Base-by-base conservation (phyloP, 2,329 filamentous ascomycete species). In the Penicillium sp. region DNA sequence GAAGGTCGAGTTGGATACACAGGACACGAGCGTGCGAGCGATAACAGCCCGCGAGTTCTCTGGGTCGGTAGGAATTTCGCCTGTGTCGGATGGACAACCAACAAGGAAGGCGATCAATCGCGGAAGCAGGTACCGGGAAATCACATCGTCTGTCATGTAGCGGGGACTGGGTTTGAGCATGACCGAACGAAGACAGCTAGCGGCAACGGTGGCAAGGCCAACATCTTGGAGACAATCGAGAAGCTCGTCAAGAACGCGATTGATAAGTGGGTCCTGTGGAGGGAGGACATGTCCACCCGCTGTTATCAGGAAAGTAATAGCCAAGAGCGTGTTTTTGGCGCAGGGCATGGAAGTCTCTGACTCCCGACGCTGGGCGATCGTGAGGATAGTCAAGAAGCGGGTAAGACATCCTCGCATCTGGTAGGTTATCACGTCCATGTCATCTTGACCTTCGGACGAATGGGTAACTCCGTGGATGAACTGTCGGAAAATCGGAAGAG, bases 311-410 rank as follows among this genome's bases (percentile, higher is more conserved):
- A 99, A 90, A 0, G 95, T 96, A 47, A 89, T 88, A 1, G 92
- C 91, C 48, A 99, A 81, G 5, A 99, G 84, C 4, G 89, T 90
- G 69, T 98, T 99, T 80, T 96, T 97, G 69, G 97, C 93, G 72
- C 92, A 96, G 1, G 89, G 81, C 25, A 99, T 81, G 3, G 92
- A 92, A 5, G 89, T 87, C 21, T 93, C 87, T 4, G 81, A 84
- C 62, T 81, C 80, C 33, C 80, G 77, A 31, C 80, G 75, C 65
- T 82, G 78, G 19, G 78, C 78, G 42, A 79, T 72, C 8, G 75
- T 75, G 45, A 81, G 72, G 53, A 96, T 95, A 19, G 88, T 85
- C 25, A 96, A 77, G 79, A 97, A 95, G 5, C 91, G 87, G 29
- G 89, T 86, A 10, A 97, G 80, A 59, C 91, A 95, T 50, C 90